Percentiles rank a stretch among this genome's conserved stretches.
Evolutionary conservation across 768 basidiomycete species (phyloP).

Genomic region (Pleurotus cornucopiae): DNA sequence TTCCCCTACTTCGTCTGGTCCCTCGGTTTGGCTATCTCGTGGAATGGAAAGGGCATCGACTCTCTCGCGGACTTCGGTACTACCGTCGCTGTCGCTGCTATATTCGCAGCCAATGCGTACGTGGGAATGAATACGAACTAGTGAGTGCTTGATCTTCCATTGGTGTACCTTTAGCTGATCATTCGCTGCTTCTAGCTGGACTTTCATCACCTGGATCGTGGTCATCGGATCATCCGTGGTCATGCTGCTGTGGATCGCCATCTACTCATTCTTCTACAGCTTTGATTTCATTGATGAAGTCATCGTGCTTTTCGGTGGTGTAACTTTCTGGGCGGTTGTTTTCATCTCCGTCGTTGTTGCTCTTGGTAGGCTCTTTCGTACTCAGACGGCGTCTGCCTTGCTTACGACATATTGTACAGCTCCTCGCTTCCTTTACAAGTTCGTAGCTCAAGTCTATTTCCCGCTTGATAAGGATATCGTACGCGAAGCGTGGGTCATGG

Average conservation of each 20-base stretch:
- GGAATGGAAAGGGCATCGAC: conserved; percentile 77
- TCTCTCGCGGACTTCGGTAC: conserved; percentile 88
- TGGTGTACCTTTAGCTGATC: not conserved
- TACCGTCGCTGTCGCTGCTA: conserved; percentile 82
- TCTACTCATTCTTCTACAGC: conserved; percentile 80
- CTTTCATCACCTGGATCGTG: conserved; percentile 78
- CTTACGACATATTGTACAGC: conserved; percentile 34
- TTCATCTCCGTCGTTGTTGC: conserved; percentile 65
- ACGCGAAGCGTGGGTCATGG: conserved; percentile 86
- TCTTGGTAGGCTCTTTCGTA: conserved; percentile 46
- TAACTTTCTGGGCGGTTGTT: conserved; percentile 84
- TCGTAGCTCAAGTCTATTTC: conserved; percentile 59
- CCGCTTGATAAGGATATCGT: conserved; percentile 89
- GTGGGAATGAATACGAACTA: conserved; percentile 89
- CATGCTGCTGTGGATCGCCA: conserved; percentile 82
- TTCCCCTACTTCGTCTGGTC: conserved; percentile 78
- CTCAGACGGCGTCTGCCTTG: not conserved
- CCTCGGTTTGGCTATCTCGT: conserved; percentile 59
- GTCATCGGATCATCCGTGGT: conserved; percentile 76
- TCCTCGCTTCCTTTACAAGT: conserved; percentile 81
- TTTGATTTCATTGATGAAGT: conserved; percentile 73
- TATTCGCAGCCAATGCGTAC: conserved; percentile 84
- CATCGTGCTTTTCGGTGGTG: conserved; percentile 65
- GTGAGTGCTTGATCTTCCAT: conserved; percentile 43
- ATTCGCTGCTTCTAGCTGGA: conserved; percentile 53